phyloP scores from a whole-genome alignment of 345 rosid species.

The Boechera divaricarpa region DNA sequence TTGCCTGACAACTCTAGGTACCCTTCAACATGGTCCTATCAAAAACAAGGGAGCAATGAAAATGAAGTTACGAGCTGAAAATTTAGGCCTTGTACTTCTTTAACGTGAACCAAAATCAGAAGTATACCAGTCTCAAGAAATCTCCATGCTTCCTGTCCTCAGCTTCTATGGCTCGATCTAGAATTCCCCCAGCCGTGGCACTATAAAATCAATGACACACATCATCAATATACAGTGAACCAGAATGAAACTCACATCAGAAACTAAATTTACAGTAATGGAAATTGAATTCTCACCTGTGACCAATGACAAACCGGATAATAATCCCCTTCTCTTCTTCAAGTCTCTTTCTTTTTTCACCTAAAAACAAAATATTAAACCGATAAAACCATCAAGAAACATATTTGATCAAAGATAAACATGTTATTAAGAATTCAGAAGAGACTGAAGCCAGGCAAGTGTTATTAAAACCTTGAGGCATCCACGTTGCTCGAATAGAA shows the following conservation, averaged over 20 bases:
- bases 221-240: neutral
- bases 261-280: neutral
- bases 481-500: slow-evolving; percentile 94
- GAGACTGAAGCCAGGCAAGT: neutral
- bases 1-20: slow-evolving; percentile 96
- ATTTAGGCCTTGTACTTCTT: neutral
- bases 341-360: slow-evolving; percentile 82
- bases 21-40: slow-evolving; percentile 97
- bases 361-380: slow-evolving; percentile 44
- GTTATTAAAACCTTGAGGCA: slow-evolving; percentile 79
- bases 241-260: neutral
- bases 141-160: slow-evolving; percentile 95
- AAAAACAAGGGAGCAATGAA: slow-evolving; percentile 27
- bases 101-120: neutral
- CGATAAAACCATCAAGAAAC: slow-evolving; percentile 26
- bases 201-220: slow-evolving; percentile 46
- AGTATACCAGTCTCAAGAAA: slow-evolving; percentile 75
- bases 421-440: neutral
- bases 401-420: slow-evolving; percentile 4
- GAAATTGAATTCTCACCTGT: slow-evolving; percentile 55
- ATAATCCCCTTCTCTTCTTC: slow-evolving; percentile 97
- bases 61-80: slow-evolving; percentile 5
- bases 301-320: slow-evolving; percentile 89
- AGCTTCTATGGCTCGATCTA: slow-evolving; percentile 92
- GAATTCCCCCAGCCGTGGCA: slow-evolving; percentile 88